phyloP scores from a whole-genome alignment of 495 filamentous ascomycete genomes.

The Trichodelitschia bisporula region DNA sequence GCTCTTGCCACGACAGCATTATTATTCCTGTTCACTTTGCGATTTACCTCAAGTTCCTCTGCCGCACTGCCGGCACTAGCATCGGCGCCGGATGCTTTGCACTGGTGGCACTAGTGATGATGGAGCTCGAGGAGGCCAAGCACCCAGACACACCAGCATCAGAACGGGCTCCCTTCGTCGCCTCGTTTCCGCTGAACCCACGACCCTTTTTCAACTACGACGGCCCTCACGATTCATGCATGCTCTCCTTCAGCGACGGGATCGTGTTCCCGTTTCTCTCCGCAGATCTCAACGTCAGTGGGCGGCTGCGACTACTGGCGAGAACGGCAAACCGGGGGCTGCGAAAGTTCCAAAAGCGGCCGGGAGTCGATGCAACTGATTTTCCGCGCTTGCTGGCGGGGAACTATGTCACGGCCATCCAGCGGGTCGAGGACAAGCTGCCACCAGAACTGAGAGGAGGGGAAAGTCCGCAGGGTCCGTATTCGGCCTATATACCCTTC shows the following conservation, averaged over 20 bases:
- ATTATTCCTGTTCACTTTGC: constrained; percentile 6
- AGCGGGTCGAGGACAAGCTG: constrained; percentile 10
- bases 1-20: constrained; percentile 7
- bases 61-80: constrained; percentile 10
- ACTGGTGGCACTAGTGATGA: constrained; percentile 15
- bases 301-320: constrained; percentile 12
- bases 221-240: constrained; percentile 12
- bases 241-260: constrained; percentile 16
- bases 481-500: constrained; percentile 8
- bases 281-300: constrained; percentile 8
- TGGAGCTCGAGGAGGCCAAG: constrained; percentile 13
- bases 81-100: constrained; percentile 16
- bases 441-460: constrained; percentile 6
- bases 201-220: constrained; percentile 13
- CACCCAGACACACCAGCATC: constrained; percentile 8
- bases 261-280: constrained; percentile 15
- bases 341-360: constrained; percentile 14
- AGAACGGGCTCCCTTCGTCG: constrained; percentile 12
- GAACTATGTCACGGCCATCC: constrained; percentile 12
- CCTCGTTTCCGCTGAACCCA: constrained; percentile 17
- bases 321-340: constrained; percentile 13
- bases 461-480: constrained; percentile 14
- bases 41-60: constrained; percentile 9
- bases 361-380: constrained; percentile 6
- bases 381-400: constrained; percentile 11